Base-by-base conservation (phyloP, 2,329 filamentous ascomycete genomes). In the Aureobasidium musti region DNA sequence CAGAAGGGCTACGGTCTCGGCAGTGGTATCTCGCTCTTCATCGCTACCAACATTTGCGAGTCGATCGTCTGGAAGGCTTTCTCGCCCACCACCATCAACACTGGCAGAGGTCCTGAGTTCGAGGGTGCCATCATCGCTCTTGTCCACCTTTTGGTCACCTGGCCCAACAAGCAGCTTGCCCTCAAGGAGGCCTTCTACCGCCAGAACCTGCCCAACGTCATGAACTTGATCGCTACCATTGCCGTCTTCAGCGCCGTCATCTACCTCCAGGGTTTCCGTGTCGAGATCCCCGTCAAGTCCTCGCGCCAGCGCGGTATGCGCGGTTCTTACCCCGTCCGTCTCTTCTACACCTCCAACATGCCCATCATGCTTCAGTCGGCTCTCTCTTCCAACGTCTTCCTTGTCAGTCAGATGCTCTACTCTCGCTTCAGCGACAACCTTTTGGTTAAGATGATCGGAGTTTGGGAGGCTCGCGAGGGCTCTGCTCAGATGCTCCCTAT, bases 291-390 rank as follows among this genome's bases (percentile, higher is more conserved):
- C 70, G 95, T 99, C 86, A 99, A 99, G 89, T 97, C 93, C 68
- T 94, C 92, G 74, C 93, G 95, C 82, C 95, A 99, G 87, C 93
- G 95, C 86, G 95, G 95, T 81, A 95, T 96, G 79, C 94, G 95
- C 76, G 96, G 94, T 76, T 96, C 93, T 47, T 99, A 98, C 87
- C 95, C 95, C 75, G 88, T 99, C 80, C 94, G 96, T 77, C 91
- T 99, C 68, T 99, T 99, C 88, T 99, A 99, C 85, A 99, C 95
- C 78, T 97, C 93, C 80, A 99, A 99, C 90, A 99, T 99, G 96
- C 95, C 95, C 78, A 99, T 99, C 83, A 99, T 99, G 95, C 87
- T 99, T 79, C 96, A 99, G 85, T 98, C 94, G 56, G 95, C 95
- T 73, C 88, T 99, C 73, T 97, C 92, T 72, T 97, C 94, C 86